Evolutionary conservation across 352 stramenopile genomes (phyloP).

Genomic region (Pythium rhizo-oryzae): DNA sequence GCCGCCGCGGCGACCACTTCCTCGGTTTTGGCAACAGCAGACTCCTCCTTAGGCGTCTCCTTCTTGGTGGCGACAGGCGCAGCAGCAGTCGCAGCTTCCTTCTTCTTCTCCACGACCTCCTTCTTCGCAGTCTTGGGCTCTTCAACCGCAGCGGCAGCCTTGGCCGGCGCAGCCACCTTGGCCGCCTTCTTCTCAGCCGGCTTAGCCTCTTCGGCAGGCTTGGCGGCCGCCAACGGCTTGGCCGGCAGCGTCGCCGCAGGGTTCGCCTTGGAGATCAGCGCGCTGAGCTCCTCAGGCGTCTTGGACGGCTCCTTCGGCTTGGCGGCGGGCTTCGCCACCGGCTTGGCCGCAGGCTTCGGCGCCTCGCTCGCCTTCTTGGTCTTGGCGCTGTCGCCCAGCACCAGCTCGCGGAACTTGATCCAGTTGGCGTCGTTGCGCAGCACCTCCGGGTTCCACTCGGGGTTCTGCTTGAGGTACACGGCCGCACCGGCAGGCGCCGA

Average conservation of each 20-base stretch:
- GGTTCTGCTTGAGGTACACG: conserved; percentile 80
- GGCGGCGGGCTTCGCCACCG: conserved; percentile 1
- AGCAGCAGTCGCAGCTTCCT: neutral
- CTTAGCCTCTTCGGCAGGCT: conserved; percentile 26
- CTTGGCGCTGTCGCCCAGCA: conserved; percentile 45
- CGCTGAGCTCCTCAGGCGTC: conserved; percentile 53
- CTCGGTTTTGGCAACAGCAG: conserved; percentile 34
- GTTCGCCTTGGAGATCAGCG: conserved; percentile 46
- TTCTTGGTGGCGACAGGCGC: conserved; percentile 13
- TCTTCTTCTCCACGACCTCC: conserved; percentile 2
- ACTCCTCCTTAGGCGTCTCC: conserved; percentile 14
- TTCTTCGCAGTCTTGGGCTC: conserved; percentile 22
- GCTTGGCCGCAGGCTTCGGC: neutral
- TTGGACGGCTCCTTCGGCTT: conserved; percentile 29
- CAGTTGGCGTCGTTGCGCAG: conserved; percentile 66
- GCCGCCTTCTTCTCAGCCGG: conserved; percentile 11
- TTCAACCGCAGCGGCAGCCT: conserved; percentile 22
- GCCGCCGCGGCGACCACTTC: conserved; percentile 24
- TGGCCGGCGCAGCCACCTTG: conserved; percentile 2
- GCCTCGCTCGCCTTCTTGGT: neutral
- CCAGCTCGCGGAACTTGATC: conserved; percentile 75
- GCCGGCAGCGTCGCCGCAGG: conserved; percentile 22
- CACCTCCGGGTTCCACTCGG: conserved; percentile 69
- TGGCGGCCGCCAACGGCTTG: conserved; percentile 16
- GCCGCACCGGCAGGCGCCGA: conserved; percentile 51